Evolutionary conservation across 345 rosid species (phyloP).

Genomic region (Euphorbia tirucalli): DNA sequence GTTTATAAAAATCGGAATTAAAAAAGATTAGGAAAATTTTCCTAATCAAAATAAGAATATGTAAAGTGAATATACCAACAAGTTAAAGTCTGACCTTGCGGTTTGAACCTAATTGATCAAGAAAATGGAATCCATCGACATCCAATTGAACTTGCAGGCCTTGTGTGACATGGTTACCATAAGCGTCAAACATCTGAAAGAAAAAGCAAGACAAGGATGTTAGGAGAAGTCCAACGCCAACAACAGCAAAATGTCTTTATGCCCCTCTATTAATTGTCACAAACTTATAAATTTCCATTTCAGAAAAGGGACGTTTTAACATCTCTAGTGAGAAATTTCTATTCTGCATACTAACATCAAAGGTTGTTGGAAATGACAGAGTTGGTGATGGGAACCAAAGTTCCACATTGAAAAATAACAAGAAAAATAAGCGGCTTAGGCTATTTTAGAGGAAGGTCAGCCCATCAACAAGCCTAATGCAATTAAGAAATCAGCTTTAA

Average conservation of each 20-base stretch:
- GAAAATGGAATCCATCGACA: slow-evolving; percentile 43
- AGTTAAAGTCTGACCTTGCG: slow-evolving; percentile 40
- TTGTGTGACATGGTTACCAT: slow-evolving; percentile 46
- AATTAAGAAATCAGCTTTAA: too few species aligned
- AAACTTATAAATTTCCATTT: too few species aligned
- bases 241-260: neutral
- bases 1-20: neutral
- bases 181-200: slow-evolving; percentile 53
- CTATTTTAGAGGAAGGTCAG: too few species aligned
- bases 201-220: neutral
- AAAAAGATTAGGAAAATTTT: neutral
- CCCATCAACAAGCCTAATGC: too few species aligned
- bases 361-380: too few species aligned
- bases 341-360: too few species aligned
- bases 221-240: neutral
- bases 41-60: neutral
- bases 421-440: too few species aligned
- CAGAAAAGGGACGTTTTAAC: neutral
- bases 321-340: neutral
- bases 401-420: too few species aligned
- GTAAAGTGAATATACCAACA: neutral
- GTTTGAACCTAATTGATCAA: slow-evolving; percentile 31
- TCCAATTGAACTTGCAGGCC: slow-evolving; percentile 40
- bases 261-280: too few species aligned
- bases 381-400: too few species aligned